Evolutionary conservation across 2,329 filamentous ascomycete genomes (phyloP).

Genomic region (Botrytis elliptica): DNA sequence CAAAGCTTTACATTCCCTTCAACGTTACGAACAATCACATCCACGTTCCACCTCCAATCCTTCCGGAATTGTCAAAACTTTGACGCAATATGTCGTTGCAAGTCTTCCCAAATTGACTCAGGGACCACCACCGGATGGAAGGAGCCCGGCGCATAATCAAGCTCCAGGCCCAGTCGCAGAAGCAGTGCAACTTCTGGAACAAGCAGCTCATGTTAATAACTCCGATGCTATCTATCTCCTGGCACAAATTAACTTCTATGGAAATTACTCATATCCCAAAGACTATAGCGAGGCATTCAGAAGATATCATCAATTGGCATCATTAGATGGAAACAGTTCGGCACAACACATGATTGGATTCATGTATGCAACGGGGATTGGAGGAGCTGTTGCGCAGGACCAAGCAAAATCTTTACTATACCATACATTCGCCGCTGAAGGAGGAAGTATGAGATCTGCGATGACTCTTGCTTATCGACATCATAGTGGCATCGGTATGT

Average conservation of each 20-base stretch:
- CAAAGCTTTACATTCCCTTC: constrained; percentile 41
- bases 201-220: constrained; percentile 55
- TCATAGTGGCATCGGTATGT: constrained; percentile 78
- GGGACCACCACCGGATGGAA: constrained; percentile 45
- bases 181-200: constrained; percentile 58
- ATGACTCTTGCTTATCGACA: constrained; percentile 92
- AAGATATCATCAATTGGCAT: constrained; percentile 77
- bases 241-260: constrained; percentile 94
- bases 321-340: constrained; percentile 78
- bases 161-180: constrained; percentile 52
- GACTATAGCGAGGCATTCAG: constrained; percentile 78
- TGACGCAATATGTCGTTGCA: constrained; percentile 60
- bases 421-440: constrained; percentile 87
- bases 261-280: constrained; percentile 84
- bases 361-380: constrained; percentile 92
- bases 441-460: constrained; percentile 79
- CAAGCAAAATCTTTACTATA: constrained; percentile 92
- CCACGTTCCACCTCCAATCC: constrained; percentile 45
- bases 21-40: constrained; percentile 36
- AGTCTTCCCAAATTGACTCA: constrained; percentile 64
- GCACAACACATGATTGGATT: constrained; percentile 95
- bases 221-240: constrained; percentile 86
- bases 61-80: constrained; percentile 55
- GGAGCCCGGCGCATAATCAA: constrained; percentile 38
- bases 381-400: constrained; percentile 74